These are phyloP conservation scores for Coprinopsis strossmayeri DNA, from an alignment of 768 basidiomycete genomes.

Conservation along the genomic window DNA sequence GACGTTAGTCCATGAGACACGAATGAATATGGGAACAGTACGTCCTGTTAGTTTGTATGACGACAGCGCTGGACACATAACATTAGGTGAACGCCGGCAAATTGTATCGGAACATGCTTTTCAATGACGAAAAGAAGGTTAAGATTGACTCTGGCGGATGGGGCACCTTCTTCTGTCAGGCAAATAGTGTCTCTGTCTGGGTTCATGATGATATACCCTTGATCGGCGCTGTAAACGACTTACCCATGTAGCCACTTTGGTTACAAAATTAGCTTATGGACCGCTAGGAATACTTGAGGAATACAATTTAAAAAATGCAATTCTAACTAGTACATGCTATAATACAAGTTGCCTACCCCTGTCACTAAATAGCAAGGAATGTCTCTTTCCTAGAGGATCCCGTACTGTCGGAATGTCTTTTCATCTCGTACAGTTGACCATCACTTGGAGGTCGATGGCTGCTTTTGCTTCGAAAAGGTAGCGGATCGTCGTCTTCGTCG, in stretches of 20 bases:
- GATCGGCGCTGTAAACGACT: neutral
- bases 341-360: neutral
- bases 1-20: constrained; percentile 35
- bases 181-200: constrained; percentile 59
- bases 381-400: constrained; percentile 6
- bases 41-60: constrained; percentile 20
- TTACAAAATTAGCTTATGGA: no score
- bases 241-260: no score
- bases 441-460: constrained; percentile 2
- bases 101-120: constrained; percentile 44
- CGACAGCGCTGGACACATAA: neutral
- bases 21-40: constrained; percentile 65
- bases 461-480: constrained; percentile 6
- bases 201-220: constrained; percentile 17
- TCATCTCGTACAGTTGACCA: constrained; percentile 8
- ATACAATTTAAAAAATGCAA: no score
- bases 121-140: constrained; percentile 33
- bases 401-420: constrained; percentile 9
- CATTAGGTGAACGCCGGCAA: constrained; percentile 29
- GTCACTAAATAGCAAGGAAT: constrained; percentile 6
- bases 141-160: constrained; percentile 48
- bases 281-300: no score
- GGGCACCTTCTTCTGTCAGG: constrained; percentile 58
- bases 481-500: constrained; percentile 11
- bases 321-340: neutral